phyloP scores from a whole-genome alignment of 139 green algal genomes.

The Chlorella sp. region DNA sequence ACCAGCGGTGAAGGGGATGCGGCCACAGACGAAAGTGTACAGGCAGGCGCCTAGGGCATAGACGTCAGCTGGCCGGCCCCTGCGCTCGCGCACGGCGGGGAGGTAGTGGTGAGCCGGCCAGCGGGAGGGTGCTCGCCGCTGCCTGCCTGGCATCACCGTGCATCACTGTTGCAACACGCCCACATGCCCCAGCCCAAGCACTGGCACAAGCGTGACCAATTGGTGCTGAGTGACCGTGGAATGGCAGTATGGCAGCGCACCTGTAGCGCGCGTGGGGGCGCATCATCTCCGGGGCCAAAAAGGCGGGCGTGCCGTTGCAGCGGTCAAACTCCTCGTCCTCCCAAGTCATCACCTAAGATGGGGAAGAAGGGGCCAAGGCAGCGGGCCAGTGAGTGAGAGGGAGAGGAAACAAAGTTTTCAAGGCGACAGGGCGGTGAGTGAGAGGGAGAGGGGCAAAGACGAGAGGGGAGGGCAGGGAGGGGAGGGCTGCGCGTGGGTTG shows the following conservation, averaged over 20 bases:
- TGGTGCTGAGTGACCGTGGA: too few relatives aligned
- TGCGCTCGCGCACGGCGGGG: slow-evolving; percentile 20
- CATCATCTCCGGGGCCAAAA: slow-evolving; percentile 76
- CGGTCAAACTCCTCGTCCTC: slow-evolving; percentile 42
- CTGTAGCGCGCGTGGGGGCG: slow-evolving; percentile 43
- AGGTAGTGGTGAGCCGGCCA: too few relatives aligned
- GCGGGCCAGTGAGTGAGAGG: not conserved
- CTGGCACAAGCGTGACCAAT: too few relatives aligned
- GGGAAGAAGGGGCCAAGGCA: not conserved
- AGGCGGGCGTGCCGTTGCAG: slow-evolving; percentile 70
- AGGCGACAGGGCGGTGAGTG: too few relatives aligned
- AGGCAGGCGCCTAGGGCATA: slow-evolving; percentile 85
- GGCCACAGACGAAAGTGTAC: slow-evolving; percentile 79
- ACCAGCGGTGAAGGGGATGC: slow-evolving; percentile 78
- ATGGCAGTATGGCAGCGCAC: not conserved
- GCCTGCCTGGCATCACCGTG: too few relatives aligned
- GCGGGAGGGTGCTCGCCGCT: too few relatives aligned
- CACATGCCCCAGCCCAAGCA: too few relatives aligned
- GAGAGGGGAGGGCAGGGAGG: too few relatives aligned
- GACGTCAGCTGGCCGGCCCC: slow-evolving; percentile 75
- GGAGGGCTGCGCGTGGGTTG: not conserved
- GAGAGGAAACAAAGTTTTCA: too few relatives aligned
- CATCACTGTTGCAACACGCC: too few relatives aligned
- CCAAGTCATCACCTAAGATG: slow-evolving; percentile 11
- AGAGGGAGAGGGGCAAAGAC: too few relatives aligned